Evolutionary conservation across 768 basidiomycete genomes (phyloP).

Genomic region (Nevesoporus exiguus): DNA sequence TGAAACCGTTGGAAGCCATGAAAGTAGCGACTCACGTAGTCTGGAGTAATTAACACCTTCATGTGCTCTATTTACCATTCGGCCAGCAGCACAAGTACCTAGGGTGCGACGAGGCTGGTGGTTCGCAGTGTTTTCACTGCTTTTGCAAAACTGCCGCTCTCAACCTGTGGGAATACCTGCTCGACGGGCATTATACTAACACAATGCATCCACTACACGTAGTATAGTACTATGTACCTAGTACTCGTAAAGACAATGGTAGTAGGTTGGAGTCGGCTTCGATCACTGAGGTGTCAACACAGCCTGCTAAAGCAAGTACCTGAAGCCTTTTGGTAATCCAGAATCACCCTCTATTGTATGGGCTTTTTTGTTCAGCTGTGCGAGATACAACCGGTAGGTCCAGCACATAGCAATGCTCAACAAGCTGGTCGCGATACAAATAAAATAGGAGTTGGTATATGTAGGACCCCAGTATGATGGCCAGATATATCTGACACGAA

Average conservation of each 20-base stretch:
- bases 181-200: too few species aligned
- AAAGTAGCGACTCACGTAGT: constrained; percentile 15
- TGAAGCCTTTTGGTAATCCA: constrained; percentile 36
- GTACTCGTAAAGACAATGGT: too few species aligned
- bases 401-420: constrained; percentile 48
- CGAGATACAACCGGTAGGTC: constrained; percentile 43
- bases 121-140: too few species aligned
- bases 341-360: constrained; percentile 38
- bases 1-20: neutral
- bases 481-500: constrained; percentile 53
- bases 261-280: too few species aligned
- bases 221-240: too few species aligned
- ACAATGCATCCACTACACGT: too few species aligned
- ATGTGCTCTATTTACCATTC: too few species aligned
- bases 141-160: too few species aligned
- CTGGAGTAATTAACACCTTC: too few species aligned
- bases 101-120: too few species aligned
- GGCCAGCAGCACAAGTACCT: too few species aligned
- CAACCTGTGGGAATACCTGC: too few species aligned
- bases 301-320: constrained; percentile 41
- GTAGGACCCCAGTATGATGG: constrained; percentile 64
- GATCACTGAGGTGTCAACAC: neutral
- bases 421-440: constrained; percentile 60
- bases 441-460: constrained; percentile 67
- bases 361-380: constrained; percentile 36